Percentiles rank a stretch among this genome's conserved stretches.
These are phyloP conservation scores for Trifolium dubium DNA, from an alignment of 306 rosid species.

Conservation along the genomic window DNA sequence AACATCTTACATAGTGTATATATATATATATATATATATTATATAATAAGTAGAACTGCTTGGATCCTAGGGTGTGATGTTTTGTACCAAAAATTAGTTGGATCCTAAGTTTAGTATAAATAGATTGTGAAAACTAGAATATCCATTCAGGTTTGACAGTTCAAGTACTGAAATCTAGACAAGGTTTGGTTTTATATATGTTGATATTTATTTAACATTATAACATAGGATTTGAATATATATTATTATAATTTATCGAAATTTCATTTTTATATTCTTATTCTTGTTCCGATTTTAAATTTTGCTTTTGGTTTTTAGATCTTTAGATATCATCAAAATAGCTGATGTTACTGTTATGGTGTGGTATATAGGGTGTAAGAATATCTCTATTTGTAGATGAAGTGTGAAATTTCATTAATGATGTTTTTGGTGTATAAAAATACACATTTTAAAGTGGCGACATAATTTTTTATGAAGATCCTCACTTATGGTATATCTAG, in stretches of 20 bases:
- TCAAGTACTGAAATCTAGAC: slow-evolving; percentile 37
- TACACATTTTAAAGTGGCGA: not conserved
- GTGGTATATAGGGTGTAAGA: not conserved
- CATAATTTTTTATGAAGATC: not conserved
- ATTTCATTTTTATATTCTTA: not conserved
- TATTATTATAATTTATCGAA: not conserved
- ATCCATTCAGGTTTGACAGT: slow-evolving; percentile 36
- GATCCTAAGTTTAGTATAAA: slow-evolving; percentile 37
- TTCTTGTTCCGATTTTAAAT: not conserved
- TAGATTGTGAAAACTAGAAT: slow-evolving; percentile 38
- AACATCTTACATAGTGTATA: slow-evolving; percentile 44
- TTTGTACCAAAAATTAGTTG: slow-evolving; percentile 4
- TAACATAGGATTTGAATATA: slow-evolving; percentile 17
- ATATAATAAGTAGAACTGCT: slow-evolving; percentile 21
- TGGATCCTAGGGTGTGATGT: slow-evolving; percentile 30
- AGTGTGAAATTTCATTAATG: no score
- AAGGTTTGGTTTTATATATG: slow-evolving; percentile 29
- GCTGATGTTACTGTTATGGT: not conserved
- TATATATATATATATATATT: slow-evolving; percentile 44
- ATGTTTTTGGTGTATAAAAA: not conserved
- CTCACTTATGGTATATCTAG: no score
- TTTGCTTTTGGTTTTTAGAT: not conserved
- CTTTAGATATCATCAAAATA: not conserved
- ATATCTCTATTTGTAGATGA: not conserved
- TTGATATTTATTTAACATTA: slow-evolving; percentile 29